phyloP scores from a whole-genome alignment of 1,284 basidiomycete genomes.

The Rhodotorula sp. region DNA sequence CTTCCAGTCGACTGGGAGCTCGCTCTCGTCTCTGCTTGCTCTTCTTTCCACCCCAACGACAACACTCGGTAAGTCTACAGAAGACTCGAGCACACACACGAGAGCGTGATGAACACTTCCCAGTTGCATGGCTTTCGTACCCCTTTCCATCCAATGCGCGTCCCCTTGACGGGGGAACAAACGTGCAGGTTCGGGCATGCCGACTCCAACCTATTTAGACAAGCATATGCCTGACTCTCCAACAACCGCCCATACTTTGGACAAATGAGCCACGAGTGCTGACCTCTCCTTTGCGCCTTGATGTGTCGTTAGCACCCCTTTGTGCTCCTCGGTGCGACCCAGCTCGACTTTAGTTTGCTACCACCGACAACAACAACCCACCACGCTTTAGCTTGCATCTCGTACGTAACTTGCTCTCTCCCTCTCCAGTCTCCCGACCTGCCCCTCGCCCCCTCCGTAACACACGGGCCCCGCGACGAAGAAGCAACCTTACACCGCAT shows the following conservation, averaged over 20 bases:
- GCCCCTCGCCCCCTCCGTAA: not conserved
- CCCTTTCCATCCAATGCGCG: not conserved
- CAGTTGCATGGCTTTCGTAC: slow-evolving; percentile 28
- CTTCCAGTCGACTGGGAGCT: not conserved
- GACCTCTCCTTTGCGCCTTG: not conserved
- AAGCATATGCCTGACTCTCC: slow-evolving; percentile 32
- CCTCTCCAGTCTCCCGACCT: no score
- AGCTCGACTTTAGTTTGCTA: not conserved
- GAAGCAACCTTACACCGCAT: slow-evolving; percentile 4
- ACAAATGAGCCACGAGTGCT: not conserved
- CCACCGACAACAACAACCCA: no score
- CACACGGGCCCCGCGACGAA: slow-evolving; percentile 1
- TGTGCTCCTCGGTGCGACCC: not conserved
- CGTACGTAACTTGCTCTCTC: not conserved
- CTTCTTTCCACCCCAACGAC: not conserved
- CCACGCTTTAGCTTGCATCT: no score
- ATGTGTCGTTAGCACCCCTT: not conserved
- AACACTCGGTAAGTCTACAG: not conserved
- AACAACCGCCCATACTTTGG: no score
- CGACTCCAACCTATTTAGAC: slow-evolving; percentile 11
- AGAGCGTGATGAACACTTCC: slow-evolving; percentile 3
- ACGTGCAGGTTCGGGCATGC: not conserved
- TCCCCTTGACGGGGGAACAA: not conserved
- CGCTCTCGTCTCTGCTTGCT: no score
- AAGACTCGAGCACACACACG: not conserved